Evolutionary conservation across 169 alveolate species (phyloP).

Genomic region (Plasmodium cynomolgi): DNA sequence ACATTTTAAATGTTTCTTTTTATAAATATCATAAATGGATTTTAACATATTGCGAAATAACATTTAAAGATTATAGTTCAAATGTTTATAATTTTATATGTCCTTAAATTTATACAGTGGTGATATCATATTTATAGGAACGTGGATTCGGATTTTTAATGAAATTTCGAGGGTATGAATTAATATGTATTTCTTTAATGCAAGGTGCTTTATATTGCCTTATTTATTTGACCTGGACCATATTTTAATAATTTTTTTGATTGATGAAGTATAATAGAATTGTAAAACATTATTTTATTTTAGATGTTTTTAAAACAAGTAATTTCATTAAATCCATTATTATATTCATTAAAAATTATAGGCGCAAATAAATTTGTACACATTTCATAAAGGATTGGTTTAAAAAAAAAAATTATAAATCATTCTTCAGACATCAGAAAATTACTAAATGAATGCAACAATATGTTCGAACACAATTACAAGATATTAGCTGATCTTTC

Average conservation of each 20-base stretch:
- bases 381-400: neutral
- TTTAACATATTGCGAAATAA: neutral
- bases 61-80: neutral
- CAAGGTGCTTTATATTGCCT: neutral
- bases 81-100: neutral
- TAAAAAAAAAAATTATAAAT: neutral
- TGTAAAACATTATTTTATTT: neutral
- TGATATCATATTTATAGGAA: neutral
- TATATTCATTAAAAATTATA: neutral
- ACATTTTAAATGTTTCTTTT: neutral
- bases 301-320: neutral
- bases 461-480: neutral
- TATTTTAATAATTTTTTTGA: neutral
- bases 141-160: neutral
- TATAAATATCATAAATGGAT: neutral
- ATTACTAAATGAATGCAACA: neutral
- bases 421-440: neutral
- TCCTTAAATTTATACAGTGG: neutral
- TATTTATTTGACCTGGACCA: neutral
- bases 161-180: neutral
- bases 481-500: neutral
- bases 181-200: neutral
- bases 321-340: neutral
- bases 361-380: neutral
- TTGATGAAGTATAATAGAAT: neutral